These are phyloP conservation scores for Globisporangium carolinianum DNA, from an alignment of 352 stramenopile genomes.

Conservation along the genomic window DNA sequence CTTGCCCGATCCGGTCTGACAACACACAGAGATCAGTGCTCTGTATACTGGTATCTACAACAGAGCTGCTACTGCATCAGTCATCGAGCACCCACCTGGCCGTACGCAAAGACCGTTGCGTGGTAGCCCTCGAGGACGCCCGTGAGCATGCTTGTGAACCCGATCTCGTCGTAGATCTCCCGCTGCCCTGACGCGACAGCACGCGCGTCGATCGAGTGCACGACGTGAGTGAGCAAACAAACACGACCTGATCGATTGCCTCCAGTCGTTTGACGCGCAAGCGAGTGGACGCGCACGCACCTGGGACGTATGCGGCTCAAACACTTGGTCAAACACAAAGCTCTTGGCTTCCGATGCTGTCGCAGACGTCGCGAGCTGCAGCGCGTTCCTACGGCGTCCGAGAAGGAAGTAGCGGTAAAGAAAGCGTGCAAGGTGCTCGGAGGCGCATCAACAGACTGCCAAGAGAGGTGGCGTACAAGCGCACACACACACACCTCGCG, in stretches of 20 bases:
- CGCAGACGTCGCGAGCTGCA: slow-evolving; percentile 18
- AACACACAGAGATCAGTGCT: not conserved
- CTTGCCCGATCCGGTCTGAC: slow-evolving; percentile 44
- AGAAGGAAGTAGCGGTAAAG: not conserved
- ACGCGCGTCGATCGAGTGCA: no score
- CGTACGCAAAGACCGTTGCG: slow-evolving; percentile 50
- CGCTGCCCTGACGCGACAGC: slow-evolving; percentile 8
- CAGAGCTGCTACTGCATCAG: no score
- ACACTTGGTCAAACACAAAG: slow-evolving; percentile 54
- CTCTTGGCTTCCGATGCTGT: slow-evolving; percentile 14
- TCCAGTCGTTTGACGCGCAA: not conserved
- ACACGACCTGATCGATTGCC: not conserved
- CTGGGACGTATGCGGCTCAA: slow-evolving; percentile 27
- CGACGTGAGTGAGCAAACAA: not conserved
- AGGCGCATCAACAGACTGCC: no score
- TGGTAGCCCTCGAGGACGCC: slow-evolving; percentile 35
- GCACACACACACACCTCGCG: slow-evolving; percentile 7
- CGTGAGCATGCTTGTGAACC: slow-evolving; percentile 23
- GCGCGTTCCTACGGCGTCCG: slow-evolving; percentile 13
- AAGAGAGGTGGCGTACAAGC: no score
- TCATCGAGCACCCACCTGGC: slow-evolving; percentile 20
- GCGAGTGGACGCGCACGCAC: slow-evolving; percentile 2
- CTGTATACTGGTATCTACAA: not conserved
- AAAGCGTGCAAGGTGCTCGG: not conserved
- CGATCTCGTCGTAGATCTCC: slow-evolving; percentile 33